These are phyloP conservation scores for Protomyces arabidopsidicola DNA, from an alignment of 1,139 yeast species.

Conservation along the genomic window DNA sequence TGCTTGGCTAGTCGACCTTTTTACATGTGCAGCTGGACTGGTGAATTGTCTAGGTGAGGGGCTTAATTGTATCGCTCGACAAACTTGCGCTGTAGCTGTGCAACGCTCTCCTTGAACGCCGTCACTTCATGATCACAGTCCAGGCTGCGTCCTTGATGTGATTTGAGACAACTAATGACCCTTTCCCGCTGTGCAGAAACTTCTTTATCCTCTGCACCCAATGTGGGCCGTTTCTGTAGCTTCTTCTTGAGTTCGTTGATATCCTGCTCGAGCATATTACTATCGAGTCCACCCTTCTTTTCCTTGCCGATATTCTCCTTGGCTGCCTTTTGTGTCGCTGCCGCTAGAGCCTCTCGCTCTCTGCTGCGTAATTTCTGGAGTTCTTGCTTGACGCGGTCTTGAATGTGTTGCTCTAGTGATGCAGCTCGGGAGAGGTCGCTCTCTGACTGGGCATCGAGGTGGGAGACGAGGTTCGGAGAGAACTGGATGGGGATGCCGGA, in stretches of 20 bases:
- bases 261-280: constrained; percentile 22
- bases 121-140: constrained; percentile 86
- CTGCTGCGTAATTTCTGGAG: constrained; percentile 59
- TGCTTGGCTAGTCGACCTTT: neutral
- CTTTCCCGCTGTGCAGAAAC: constrained; percentile 44
- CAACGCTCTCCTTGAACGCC: constrained; percentile 48
- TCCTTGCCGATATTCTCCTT: constrained; percentile 41
- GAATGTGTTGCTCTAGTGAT: constrained; percentile 69
- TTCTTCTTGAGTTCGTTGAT: constrained; percentile 17
- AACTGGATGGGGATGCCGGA: constrained; percentile 18
- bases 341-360: constrained; percentile 54
- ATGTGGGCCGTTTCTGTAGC: constrained; percentile 5
- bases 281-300: constrained; percentile 36
- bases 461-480: neutral
- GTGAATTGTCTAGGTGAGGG: no score
- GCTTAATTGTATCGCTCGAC: constrained; percentile 11
- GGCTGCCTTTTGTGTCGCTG: constrained; percentile 45
- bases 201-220: constrained; percentile 39
- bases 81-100: constrained; percentile 20
- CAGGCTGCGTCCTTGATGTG: constrained; percentile 66
- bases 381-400: constrained; percentile 67
- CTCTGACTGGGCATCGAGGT: neutral
- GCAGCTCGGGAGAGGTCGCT: constrained; percentile 50
- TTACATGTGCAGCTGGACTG: neutral
- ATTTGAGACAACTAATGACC: constrained; percentile 61